Conservation (phyloP, 371 early-diverging fungal species). For the Gilbertella persicaria region DNA sequence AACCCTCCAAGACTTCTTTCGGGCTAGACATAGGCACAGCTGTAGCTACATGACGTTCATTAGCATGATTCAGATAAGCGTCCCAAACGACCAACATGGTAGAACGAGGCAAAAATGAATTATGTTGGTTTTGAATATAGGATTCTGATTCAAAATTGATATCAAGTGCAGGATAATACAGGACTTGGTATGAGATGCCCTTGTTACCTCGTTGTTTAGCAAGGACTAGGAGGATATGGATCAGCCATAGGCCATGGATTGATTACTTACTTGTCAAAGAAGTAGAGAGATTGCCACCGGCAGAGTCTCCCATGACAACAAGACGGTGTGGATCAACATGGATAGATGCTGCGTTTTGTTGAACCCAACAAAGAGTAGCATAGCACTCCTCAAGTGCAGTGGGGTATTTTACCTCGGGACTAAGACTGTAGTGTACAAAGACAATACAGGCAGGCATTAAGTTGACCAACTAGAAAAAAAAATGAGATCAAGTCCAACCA, state of each 20-base stretch:
- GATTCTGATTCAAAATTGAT: slow-evolving; percentile 23
- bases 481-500: no score
- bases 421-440: slow-evolving; percentile 25
- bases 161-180: slow-evolving; percentile 33
- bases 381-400: slow-evolving; percentile 34
- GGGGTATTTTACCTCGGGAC: slow-evolving; percentile 33
- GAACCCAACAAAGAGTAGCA: slow-evolving; percentile 30
- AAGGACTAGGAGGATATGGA: no score
- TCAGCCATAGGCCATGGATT: no score
- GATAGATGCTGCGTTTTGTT: slow-evolving; percentile 19
- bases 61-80: slow-evolving; percentile 13
- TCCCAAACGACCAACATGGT: slow-evolving; percentile 24
- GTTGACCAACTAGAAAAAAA: slow-evolving; percentile 20
- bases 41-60: neutral
- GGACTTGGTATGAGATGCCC: slow-evolving; percentile 28
- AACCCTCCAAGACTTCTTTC: slow-evolving; percentile 26
- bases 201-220: slow-evolving; percentile 26
- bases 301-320: slow-evolving; percentile 37
- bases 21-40: slow-evolving; percentile 24
- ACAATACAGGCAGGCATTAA: slow-evolving; percentile 16
- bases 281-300: slow-evolving; percentile 39
- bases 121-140: slow-evolving; percentile 13
- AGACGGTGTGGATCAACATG: slow-evolving; percentile 24
- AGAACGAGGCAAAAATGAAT: slow-evolving; percentile 9
- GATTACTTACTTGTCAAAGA: slow-evolving; percentile 24